phyloP scores from a whole-genome alignment of 2,329 filamentous ascomycete genomes.

The Clonostachys rosea region DNA sequence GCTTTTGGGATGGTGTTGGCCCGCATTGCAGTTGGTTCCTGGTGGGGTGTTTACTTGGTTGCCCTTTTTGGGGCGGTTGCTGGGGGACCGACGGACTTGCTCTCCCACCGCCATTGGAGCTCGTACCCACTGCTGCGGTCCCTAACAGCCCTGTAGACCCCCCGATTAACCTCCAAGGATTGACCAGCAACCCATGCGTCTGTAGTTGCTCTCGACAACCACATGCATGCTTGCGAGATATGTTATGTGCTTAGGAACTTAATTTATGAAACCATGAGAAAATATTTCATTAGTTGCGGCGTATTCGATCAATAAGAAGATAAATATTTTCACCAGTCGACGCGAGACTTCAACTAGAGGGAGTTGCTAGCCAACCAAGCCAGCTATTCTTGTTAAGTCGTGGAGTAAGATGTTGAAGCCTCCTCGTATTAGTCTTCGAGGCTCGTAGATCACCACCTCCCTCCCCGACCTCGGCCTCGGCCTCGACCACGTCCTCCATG shows the following conservation, averaged over 20 bases:
- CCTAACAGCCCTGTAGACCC: too few species aligned
- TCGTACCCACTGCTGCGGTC: too few species aligned
- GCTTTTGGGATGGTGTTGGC: not conserved
- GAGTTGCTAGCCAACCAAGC: not conserved
- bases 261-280: too few species aligned
- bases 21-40: too few species aligned
- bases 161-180: not conserved
- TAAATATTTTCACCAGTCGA: too few species aligned
- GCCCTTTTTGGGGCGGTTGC: constrained; percentile 7
- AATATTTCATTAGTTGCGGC: too few species aligned
- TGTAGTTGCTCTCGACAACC: too few species aligned
- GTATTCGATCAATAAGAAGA: too few species aligned
- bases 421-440: not conserved
- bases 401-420: not conserved
- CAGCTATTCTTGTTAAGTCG: not conserved
- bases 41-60: constrained; percentile 6
- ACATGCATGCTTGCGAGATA: too few species aligned
- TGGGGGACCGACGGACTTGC: not conserved
- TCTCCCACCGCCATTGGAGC: too few species aligned
- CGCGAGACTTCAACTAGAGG: not conserved
- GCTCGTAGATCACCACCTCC: constrained; percentile 3
- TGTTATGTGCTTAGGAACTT: too few species aligned
- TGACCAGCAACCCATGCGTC: not conserved
- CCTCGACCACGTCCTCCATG: constrained; percentile 18
- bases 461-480: constrained; percentile 13